These are phyloP conservation scores for Cyamopsis tetragonoloba DNA, from an alignment of 306 rosid species.

Conservation along the genomic window DNA sequence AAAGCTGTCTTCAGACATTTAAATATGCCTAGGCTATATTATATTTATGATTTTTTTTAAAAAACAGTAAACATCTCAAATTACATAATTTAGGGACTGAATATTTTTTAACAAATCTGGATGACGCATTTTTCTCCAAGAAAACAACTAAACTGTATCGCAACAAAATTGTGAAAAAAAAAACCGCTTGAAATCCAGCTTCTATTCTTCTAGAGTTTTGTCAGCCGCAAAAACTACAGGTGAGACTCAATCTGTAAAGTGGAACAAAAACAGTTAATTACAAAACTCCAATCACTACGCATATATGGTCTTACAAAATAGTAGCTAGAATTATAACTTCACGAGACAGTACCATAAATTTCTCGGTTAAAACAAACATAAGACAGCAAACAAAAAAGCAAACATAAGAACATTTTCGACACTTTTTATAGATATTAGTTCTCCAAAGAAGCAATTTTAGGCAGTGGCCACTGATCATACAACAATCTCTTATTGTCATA, in stretches of 20 bases:
- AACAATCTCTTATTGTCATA: background rate
- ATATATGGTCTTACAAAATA: background rate
- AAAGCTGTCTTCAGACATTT: background rate
- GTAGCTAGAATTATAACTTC: background rate
- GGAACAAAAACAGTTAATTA: background rate
- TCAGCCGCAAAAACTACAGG: slow-evolving; percentile 3
- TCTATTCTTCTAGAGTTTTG: slow-evolving; percentile 17
- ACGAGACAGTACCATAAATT: background rate
- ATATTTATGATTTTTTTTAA: slow-evolving; percentile 11
- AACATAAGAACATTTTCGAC: background rate
- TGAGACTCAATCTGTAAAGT: slow-evolving; percentile 20
- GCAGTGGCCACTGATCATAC: background rate
- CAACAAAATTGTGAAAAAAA: slow-evolving; percentile 23
- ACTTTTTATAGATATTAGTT: background rate
- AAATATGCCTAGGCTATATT: slow-evolving; percentile 5
- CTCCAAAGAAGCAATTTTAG: background rate
- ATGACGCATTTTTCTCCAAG: background rate
- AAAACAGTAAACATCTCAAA: slow-evolving; percentile 7
- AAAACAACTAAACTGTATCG: slow-evolving; percentile 2
- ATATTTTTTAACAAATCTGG: slow-evolving; percentile 11
- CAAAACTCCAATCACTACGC: slow-evolving; percentile 13
- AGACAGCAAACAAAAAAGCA: background rate
- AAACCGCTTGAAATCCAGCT: slow-evolving; percentile 15
- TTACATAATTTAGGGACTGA: slow-evolving; percentile 8
- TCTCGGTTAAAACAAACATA: background rate